Conservation (phyloP, 106 monocot genomes). For the Dendrobium officinale region DNA sequence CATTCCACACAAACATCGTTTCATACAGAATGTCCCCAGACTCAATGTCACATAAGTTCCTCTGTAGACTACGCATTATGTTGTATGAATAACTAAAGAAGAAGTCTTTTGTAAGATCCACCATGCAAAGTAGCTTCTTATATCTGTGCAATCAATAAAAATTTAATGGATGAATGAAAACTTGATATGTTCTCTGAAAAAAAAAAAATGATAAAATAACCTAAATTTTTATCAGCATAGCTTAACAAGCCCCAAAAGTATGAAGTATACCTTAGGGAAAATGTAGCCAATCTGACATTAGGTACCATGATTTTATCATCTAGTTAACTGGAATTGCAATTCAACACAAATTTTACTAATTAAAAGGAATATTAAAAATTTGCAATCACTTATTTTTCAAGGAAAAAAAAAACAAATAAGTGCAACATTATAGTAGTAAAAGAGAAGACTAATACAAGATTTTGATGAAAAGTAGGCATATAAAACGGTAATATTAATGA, state of each 20-base stretch:
- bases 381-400: not conserved
- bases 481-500: too few relatives aligned
- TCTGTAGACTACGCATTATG: slow-evolving; percentile 87
- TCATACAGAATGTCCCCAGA: slow-evolving; percentile 54
- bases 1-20: slow-evolving; percentile 99
- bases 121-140: slow-evolving; percentile 75
- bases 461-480: too few relatives aligned
- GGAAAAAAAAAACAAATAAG: too few relatives aligned
- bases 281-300: not conserved
- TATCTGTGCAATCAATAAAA: slow-evolving; percentile 51
- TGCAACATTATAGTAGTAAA: too few relatives aligned
- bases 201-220: not conserved
- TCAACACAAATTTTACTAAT: not conserved
- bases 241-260: not conserved
- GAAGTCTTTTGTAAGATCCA: slow-evolving; percentile 98
- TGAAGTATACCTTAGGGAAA: not conserved
- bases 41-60: slow-evolving; percentile 51
- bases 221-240: not conserved
- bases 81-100: slow-evolving; percentile 99
- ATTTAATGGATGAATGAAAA: slow-evolving; percentile 16
- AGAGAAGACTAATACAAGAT: too few relatives aligned
- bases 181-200: not conserved
- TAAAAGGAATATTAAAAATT: not conserved
- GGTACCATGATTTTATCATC: not conserved
- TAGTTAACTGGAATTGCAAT: not conserved